phyloP scores from a whole-genome alignment of 225 moss, liverwort and hornwort species.

The Bryum argenteum region DNA sequence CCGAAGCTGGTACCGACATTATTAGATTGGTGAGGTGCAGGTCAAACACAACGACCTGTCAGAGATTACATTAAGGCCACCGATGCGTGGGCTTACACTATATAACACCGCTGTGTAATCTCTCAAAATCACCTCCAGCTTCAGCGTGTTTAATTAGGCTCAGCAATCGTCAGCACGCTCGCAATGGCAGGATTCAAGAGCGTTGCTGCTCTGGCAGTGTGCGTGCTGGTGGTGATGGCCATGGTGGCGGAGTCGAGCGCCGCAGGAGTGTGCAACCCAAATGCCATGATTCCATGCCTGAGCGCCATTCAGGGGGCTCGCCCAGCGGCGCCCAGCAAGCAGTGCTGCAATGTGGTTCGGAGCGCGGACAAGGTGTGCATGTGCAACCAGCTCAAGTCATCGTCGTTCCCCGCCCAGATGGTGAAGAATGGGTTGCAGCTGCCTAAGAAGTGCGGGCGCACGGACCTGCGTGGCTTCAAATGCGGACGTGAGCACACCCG shows the following conservation, averaged over 20 bases:
- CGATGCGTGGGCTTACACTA: background rate
- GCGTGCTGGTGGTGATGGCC: slow-evolving; percentile 26
- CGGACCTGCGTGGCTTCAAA: too few species aligned
- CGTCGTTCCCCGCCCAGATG: slow-evolving; percentile 25
- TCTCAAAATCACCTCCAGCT: background rate
- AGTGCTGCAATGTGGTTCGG: slow-evolving; percentile 18
- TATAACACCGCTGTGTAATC: background rate
- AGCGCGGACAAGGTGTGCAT: slow-evolving; percentile 27
- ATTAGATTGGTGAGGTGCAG: background rate
- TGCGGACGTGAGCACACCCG: too few species aligned
- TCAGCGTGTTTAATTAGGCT: background rate
- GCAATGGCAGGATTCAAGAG: slow-evolving; percentile 13
- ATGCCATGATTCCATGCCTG: slow-evolving; percentile 10
- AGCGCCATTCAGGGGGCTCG: too few species aligned
- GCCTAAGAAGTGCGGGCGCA: too few species aligned
- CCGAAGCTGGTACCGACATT: too few species aligned
- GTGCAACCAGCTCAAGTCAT: slow-evolving; percentile 28
- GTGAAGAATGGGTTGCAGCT: slow-evolving; percentile 16
- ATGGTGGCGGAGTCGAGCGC: slow-evolving; percentile 17
- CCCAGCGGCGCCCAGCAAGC: background rate
- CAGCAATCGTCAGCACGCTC: too few species aligned
- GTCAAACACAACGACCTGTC: background rate
- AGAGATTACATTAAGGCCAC: background rate
- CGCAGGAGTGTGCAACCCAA: slow-evolving; percentile 19
- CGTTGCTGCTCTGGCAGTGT: background rate